Conservation (phyloP, 208 protist genomes). For the Trypanosoma boissoni region DNA sequence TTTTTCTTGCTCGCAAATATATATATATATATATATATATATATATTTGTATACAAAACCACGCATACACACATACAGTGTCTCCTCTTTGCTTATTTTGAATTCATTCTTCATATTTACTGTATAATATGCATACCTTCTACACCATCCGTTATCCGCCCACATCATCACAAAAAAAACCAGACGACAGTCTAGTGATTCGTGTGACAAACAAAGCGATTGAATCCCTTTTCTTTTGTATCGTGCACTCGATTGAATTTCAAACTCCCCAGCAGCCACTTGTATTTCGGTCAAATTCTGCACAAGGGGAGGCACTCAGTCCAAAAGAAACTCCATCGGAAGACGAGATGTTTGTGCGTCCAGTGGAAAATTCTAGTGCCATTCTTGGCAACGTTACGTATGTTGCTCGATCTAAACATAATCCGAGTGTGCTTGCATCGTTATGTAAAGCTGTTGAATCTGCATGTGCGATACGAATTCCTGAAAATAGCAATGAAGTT, state of each 20-base stretch:
- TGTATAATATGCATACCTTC: slow-evolving; percentile 26
- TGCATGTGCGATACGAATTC: slow-evolving; percentile 24
- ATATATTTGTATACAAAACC: background rate
- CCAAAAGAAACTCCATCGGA: background rate
- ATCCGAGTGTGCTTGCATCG: slow-evolving; percentile 18
- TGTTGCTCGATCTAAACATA: slow-evolving; percentile 23
- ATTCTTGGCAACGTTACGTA: slow-evolving; percentile 34
- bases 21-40: slow-evolving; percentile 8
- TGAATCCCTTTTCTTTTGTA: slow-evolving; percentile 55
- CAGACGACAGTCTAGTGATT: slow-evolving; percentile 32
- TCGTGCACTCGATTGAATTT: slow-evolving; percentile 75
- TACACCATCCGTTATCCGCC: slow-evolving; percentile 31
- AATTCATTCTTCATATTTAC: background rate
- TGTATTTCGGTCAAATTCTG: background rate
- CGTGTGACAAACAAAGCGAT: slow-evolving; percentile 63
- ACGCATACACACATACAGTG: no score
- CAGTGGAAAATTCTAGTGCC: slow-evolving; percentile 21
- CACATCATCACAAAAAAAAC: slow-evolving; percentile 11
- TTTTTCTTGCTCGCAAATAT: no score
- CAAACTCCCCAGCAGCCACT: slow-evolving; percentile 46
- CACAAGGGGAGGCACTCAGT: background rate
- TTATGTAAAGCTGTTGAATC: slow-evolving; percentile 16
- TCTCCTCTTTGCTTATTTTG: background rate
- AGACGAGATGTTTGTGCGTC: slow-evolving; percentile 21
- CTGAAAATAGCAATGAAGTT: slow-evolving; percentile 21